Percentiles rank a stretch among this genome's conserved stretches.
Evolutionary conservation across 208 protist genomes (phyloP).

Genomic region (Balamuthia mandrillaris): DNA sequence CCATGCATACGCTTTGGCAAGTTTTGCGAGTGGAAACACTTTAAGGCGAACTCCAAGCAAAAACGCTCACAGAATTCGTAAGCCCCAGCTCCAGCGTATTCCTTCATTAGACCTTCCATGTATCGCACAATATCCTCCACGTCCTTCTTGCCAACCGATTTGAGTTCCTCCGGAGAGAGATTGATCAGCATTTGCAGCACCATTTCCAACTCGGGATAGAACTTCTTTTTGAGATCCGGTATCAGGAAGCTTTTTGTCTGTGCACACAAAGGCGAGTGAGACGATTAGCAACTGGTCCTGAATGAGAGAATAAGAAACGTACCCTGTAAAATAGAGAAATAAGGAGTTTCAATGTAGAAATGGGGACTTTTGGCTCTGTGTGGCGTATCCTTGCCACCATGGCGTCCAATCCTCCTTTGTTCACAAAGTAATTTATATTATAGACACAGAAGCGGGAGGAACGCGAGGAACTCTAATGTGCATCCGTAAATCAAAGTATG

Average conservation of each 20-base stretch:
- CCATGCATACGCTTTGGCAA: neutral
- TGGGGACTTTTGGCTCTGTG: neutral
- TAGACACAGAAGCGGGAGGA: neutral
- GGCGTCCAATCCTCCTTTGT: conserved; percentile 8
- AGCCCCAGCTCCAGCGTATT: neutral
- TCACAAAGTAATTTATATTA: conserved; percentile 34
- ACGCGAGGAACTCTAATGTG: neutral
- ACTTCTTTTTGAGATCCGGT: neutral
- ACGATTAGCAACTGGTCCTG: neutral
- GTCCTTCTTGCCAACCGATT: neutral
- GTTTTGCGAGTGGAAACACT: conserved; percentile 35
- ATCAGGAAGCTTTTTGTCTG: neutral
- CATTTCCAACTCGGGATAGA: neutral
- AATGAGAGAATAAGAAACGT: neutral
- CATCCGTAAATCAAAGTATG: neutral
- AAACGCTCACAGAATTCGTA: conserved; percentile 12
- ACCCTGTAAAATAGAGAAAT: neutral
- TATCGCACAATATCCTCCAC: conserved; percentile 9
- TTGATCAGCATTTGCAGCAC: neutral
- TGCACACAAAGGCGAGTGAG: neutral
- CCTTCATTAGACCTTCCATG: neutral
- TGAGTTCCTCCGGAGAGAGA: neutral
- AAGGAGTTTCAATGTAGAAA: neutral
- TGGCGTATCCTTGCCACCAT: neutral
- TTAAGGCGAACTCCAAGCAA: conserved; percentile 2